These are phyloP conservation scores for Lactarius indigo DNA, from an alignment of 768 basidiomycete species.

Conservation along the genomic window DNA sequence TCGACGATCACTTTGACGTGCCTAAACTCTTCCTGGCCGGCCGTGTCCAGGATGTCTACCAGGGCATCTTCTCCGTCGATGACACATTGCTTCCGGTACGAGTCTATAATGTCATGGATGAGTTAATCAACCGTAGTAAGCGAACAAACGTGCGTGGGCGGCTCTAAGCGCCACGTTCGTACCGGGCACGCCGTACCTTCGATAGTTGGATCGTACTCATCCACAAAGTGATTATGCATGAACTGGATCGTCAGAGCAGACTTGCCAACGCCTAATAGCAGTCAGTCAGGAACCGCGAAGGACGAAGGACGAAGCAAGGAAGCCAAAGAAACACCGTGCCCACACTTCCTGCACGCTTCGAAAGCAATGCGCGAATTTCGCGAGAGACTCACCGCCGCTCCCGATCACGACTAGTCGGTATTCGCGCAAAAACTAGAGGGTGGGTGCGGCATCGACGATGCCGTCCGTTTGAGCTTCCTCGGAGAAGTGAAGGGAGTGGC, in stretches of 20 bases:
- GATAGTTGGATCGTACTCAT: conserved; percentile 93
- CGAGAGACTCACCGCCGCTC: conserved; percentile 71
- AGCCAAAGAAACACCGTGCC: not conserved
- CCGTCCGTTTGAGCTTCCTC: not conserved
- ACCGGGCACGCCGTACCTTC: conserved; percentile 51
- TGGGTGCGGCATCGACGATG: not conserved
- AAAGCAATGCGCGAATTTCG: not conserved
- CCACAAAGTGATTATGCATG: conserved; percentile 92
- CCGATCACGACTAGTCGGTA: conserved; percentile 99
- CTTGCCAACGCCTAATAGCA: conserved; percentile 61
- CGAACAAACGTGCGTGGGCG: conserved; percentile 11
- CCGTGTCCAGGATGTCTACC: conserved; percentile 94
- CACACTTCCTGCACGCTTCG: not conserved
- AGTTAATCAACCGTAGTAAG: not conserved
- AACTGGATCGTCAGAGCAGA: conserved; percentile 97
- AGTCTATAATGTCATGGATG: conserved; percentile 49
- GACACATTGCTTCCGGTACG: conserved; percentile 93
- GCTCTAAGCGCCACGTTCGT: conserved; percentile 9
- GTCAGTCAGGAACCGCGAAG: not conserved
- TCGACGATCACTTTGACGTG: conserved; percentile 37
- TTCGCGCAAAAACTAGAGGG: conserved; percentile 78
- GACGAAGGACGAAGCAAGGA: not conserved
- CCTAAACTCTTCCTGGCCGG: conserved; percentile 98
- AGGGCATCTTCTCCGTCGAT: conserved; percentile 97
- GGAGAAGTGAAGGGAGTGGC: conserved; percentile 49